Evolutionary conservation across 2,329 filamentous ascomycete species (phyloP).

Genomic region (Fonsecaea pedrosoi): DNA sequence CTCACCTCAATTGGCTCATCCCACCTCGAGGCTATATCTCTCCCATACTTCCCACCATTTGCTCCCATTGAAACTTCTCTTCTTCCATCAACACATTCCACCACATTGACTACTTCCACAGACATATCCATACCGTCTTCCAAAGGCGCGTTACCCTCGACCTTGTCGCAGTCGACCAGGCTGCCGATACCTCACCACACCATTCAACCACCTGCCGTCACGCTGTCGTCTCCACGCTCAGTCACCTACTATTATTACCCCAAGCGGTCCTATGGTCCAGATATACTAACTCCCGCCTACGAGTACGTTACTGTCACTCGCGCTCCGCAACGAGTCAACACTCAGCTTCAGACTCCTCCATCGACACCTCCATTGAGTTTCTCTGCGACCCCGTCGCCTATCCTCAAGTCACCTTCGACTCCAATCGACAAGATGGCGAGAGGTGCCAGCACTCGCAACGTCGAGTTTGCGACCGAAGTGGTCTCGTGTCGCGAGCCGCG

Average conservation of each 20-base stretch:
- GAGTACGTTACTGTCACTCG: constrained; percentile 36
- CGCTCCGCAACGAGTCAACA: constrained; percentile 19
- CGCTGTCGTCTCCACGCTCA: constrained; percentile 38
- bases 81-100: constrained; percentile 11
- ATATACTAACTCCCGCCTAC: constrained; percentile 23
- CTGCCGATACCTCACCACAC: constrained; percentile 21
- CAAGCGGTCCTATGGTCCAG: constrained; percentile 26
- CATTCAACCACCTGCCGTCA: constrained; percentile 24
- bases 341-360: constrained; percentile 22
- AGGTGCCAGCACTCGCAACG: constrained; percentile 33
- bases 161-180: constrained; percentile 26
- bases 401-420: constrained; percentile 28
- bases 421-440: constrained; percentile 33
- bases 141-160: constrained; percentile 10
- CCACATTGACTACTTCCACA: constrained; percentile 10
- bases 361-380: constrained; percentile 32
- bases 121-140: background rate
- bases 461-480: constrained; percentile 38
- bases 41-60: constrained; percentile 18
- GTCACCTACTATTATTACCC: constrained; percentile 39
- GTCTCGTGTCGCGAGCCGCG: constrained; percentile 38
- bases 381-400: constrained; percentile 35
- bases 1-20: constrained; percentile 29
- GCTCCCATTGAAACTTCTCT: constrained; percentile 20
- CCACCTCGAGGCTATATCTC: constrained; percentile 35